Conservation (phyloP, 495 filamentous ascomycete genomes). For the Delitschia confertaspora region DNA sequence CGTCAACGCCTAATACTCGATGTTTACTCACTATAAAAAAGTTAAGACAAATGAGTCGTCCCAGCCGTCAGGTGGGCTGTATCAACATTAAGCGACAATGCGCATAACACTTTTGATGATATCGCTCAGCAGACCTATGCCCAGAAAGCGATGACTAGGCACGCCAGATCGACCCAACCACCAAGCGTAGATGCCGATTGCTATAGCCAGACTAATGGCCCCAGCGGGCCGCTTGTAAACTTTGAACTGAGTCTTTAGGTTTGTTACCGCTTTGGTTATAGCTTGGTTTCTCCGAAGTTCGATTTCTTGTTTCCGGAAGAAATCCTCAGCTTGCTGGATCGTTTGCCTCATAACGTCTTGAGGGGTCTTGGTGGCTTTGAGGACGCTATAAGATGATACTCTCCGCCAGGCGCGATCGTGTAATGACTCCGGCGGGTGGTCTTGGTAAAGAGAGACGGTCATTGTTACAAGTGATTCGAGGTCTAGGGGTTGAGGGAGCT, state of each 20-base stretch:
- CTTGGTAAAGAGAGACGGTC: slow-evolving; percentile 52
- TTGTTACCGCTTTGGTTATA: slow-evolving; percentile 1
- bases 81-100: slow-evolving; percentile 5
- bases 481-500: slow-evolving; percentile 76
- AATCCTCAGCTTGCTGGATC: slow-evolving; percentile 50
- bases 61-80: too few species aligned
- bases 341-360: slow-evolving; percentile 38
- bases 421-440: slow-evolving; percentile 65
- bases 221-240: slow-evolving; percentile 16
- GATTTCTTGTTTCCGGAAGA: slow-evolving; percentile 59
- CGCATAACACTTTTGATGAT: slow-evolving; percentile 3
- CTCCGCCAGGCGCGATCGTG: slow-evolving; percentile 53
- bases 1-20: too few species aligned
- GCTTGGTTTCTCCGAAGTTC: slow-evolving; percentile 47
- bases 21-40: too few species aligned
- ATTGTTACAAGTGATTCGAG: slow-evolving; percentile 64
- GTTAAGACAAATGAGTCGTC: too few species aligned
- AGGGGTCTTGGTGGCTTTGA: slow-evolving; percentile 64
- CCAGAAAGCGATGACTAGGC: neutral
- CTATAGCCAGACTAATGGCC: slow-evolving; percentile 16
- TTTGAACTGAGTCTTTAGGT: slow-evolving; percentile 9
- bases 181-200: slow-evolving; percentile 19
- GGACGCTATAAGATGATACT: slow-evolving; percentile 65
- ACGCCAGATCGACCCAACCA: slow-evolving; percentile 15
- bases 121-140: slow-evolving; percentile 6